A percentile compares a stretch with the other conserved stretches of the same genome.
These are phyloP conservation scores for Pyrus hybrid DNA, from an alignment of 331 rosid species.

Conservation along the genomic window DNA sequence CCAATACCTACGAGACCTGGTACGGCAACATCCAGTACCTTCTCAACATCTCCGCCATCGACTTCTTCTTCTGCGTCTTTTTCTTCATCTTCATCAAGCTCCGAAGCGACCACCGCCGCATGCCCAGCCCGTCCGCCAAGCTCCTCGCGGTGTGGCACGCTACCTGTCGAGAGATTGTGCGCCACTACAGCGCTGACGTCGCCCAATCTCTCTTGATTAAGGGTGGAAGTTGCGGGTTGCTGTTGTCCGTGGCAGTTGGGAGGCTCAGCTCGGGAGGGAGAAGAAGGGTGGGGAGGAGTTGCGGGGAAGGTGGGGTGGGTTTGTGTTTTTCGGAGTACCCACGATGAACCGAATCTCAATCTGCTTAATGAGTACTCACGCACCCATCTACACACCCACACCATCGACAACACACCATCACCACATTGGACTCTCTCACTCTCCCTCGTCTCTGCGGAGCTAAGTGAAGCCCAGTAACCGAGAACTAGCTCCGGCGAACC, in stretches of 20 bases:
- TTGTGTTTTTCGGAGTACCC: too few species aligned
- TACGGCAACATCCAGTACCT: conserved; percentile 86
- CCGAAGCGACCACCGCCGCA: conserved; percentile 87
- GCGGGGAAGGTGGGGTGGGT: too few species aligned
- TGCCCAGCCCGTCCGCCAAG: conserved; percentile 82
- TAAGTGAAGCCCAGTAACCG: too few species aligned
- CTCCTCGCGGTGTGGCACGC: conserved; percentile 99
- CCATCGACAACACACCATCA: too few species aligned
- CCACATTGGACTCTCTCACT: too few species aligned
- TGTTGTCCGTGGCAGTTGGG: conserved; percentile 42
- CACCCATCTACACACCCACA: too few species aligned
- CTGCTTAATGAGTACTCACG: too few species aligned
- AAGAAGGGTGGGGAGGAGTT: too few species aligned
- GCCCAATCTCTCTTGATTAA: conserved; percentile 83
- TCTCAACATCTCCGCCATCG: conserved; percentile 79
- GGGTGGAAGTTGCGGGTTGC: conserved; percentile 82
- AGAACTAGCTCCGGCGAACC: too few species aligned
- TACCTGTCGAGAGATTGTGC: conserved; percentile 74
- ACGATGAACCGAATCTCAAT: too few species aligned
- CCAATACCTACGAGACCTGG: conserved; percentile 34
- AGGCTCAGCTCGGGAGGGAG: too few species aligned
- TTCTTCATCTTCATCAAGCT: conserved; percentile 82
- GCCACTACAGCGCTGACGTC: conserved; percentile 93
- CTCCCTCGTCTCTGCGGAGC: too few species aligned
- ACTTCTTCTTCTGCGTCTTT: conserved; percentile 59